Evolutionary conservation across 1,139 yeast species (phyloP).

Genomic region (Protomyces inouyei): DNA sequence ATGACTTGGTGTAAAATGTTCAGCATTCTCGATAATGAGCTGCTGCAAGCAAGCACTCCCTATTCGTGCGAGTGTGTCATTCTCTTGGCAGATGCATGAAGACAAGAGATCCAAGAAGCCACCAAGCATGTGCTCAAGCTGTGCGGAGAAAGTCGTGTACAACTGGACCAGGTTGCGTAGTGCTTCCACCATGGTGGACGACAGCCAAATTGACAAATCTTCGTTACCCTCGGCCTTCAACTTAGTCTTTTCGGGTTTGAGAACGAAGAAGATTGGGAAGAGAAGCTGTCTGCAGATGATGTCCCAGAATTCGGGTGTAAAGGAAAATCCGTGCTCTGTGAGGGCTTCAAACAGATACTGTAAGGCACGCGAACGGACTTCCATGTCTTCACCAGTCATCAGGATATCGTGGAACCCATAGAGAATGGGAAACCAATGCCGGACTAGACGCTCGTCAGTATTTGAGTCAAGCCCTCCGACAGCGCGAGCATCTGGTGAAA

Average conservation of each 20-base stretch:
- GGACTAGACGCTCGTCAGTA: conserved; percentile 44
- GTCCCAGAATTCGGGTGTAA: conserved; percentile 76
- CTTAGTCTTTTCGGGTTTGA: conserved; percentile 72
- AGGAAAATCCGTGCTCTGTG: conserved; percentile 71
- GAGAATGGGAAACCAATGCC: conserved; percentile 75
- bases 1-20: conserved; percentile 57
- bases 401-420: conserved; percentile 81
- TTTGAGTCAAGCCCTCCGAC: conserved; percentile 32
- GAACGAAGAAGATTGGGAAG: conserved; percentile 83
- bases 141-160: conserved; percentile 72
- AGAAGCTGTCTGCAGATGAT: conserved; percentile 67
- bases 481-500: conserved; percentile 32
- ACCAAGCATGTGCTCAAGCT: conserved; percentile 64
- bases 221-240: conserved; percentile 65
- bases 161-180: conserved; percentile 80
- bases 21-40: conserved; percentile 66
- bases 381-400: conserved; percentile 90
- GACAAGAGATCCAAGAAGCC: conserved; percentile 72
- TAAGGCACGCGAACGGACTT: conserved; percentile 85
- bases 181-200: conserved; percentile 94
- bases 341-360: conserved; percentile 75
- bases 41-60: conserved; percentile 86
- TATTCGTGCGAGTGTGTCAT: conserved; percentile 90
- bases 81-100: conserved; percentile 91
- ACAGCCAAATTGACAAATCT: conserved; percentile 88